Evolutionary conservation across 179 eudicot species (phyloP).

Genomic region (Beta corolliflora): DNA sequence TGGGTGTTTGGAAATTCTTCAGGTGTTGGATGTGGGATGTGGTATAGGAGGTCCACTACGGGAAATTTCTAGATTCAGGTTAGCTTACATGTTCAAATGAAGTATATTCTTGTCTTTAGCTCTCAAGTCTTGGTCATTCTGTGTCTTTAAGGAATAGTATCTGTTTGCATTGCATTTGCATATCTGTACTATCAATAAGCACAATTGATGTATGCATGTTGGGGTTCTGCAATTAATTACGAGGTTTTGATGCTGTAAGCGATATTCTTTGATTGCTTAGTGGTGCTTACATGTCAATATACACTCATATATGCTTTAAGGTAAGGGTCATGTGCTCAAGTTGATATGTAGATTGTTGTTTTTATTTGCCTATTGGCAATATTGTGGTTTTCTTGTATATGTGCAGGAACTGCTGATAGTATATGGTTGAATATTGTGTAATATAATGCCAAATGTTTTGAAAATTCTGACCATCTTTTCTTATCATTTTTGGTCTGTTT

Average conservation of each 20-base stretch:
- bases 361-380: background rate
- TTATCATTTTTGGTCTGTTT: background rate
- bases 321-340: background rate
- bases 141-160: background rate
- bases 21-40: conserved; percentile 98
- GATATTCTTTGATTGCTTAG: background rate
- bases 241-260: background rate
- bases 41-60: conserved; percentile 95
- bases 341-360: background rate
- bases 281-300: background rate
- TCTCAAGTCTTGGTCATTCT: background rate
- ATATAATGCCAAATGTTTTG: background rate
- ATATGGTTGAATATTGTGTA: background rate
- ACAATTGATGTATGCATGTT: background rate
- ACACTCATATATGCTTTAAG: background rate
- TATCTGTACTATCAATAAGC: background rate
- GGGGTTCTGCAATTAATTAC: background rate
- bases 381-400: background rate
- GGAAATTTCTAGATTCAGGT: conserved; percentile 90
- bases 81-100: background rate
- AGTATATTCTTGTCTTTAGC: background rate
- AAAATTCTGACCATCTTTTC: background rate
- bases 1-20: background rate
- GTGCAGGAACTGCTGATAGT: background rate
- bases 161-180: background rate